Evolutionary conservation across 768 basidiomycete species (phyloP).

Genomic region (Tylopilus rubrobrunneus): DNA sequence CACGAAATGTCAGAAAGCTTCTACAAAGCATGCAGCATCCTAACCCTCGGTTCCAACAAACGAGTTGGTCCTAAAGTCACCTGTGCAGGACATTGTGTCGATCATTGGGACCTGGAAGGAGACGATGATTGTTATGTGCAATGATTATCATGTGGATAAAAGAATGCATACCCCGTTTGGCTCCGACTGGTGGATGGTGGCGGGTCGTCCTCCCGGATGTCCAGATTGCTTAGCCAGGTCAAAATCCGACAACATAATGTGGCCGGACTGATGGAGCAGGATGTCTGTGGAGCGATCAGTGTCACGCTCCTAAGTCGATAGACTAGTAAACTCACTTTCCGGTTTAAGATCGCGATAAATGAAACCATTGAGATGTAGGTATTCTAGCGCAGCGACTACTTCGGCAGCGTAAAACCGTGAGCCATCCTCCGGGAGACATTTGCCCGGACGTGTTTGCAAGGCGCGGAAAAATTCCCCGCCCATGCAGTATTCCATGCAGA

Average conservation of each 20-base stretch:
- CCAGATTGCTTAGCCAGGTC: slow-evolving; percentile 96
- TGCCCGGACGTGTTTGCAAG: slow-evolving; percentile 92
- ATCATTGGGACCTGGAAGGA: slow-evolving; percentile 75
- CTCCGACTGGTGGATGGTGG: slow-evolving; percentile 79
- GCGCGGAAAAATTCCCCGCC: slow-evolving; percentile 99
- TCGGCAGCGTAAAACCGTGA: slow-evolving; percentile 98
- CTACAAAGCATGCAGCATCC: slow-evolving; percentile 19
- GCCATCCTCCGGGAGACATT: slow-evolving; percentile 92
- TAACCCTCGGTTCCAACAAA: slow-evolving; percentile 98
- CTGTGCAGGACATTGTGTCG: slow-evolving; percentile 96
- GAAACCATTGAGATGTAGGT: slow-evolving; percentile 98
- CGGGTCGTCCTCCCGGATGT: slow-evolving; percentile 81
- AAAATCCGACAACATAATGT: slow-evolving; percentile 99
- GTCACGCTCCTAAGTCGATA: slow-evolving; percentile 2
- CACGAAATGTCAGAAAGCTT: slow-evolving; percentile 15
- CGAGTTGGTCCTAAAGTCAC: slow-evolving; percentile 96
- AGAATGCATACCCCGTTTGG: slow-evolving; percentile 73
- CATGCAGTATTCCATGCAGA: slow-evolving; percentile 99
- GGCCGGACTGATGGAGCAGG: slow-evolving; percentile 93
- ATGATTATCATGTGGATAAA: background rate
- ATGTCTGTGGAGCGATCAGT: slow-evolving; percentile 61
- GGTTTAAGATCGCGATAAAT: slow-evolving; percentile 99
- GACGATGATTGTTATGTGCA: slow-evolving; percentile 1
- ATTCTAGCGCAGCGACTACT: slow-evolving; percentile 96
- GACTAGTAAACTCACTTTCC: slow-evolving; percentile 71